Conservation (phyloP, 106 monocot genomes). For the Dactylorhiza incarnata region DNA sequence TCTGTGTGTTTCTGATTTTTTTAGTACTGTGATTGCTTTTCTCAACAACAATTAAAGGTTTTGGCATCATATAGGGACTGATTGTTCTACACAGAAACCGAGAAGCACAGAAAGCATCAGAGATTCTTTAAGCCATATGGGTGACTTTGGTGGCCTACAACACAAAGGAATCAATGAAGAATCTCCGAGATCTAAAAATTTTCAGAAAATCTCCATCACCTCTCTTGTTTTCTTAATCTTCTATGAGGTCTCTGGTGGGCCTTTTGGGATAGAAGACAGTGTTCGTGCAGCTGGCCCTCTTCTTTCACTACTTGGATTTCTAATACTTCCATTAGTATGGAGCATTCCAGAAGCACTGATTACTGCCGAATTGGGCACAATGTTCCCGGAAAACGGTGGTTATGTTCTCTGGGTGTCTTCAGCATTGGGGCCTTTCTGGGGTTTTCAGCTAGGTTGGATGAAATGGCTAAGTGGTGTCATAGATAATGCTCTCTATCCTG, state of each 20-base stretch:
- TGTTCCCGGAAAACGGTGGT: constrained; percentile 76
- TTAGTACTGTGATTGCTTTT: neutral
- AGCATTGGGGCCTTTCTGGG: constrained; percentile 60
- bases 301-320: constrained; percentile 49
- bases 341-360: constrained; percentile 77
- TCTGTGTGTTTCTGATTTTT: neutral
- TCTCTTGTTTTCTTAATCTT: constrained; percentile 71
- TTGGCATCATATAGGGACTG: neutral
- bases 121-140: constrained; percentile 23
- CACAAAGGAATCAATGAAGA: constrained; percentile 21
- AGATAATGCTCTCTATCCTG: constrained; percentile 74
- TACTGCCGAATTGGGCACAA: constrained; percentile 66
- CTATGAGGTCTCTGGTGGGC: constrained; percentile 77
- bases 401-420: constrained; percentile 74
- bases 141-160: constrained; percentile 13
- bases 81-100: constrained; percentile 22
- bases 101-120: constrained; percentile 2
- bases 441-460: constrained; percentile 79
- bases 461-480: constrained; percentile 81
- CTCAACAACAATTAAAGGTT: neutral
- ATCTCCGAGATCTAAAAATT: constrained; percentile 11
- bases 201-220: constrained; percentile 41
- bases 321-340: constrained; percentile 67
- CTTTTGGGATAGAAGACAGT: constrained; percentile 67
- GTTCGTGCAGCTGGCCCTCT: constrained; percentile 65